Evolutionary conservation across 495 filamentous ascomycete species (phyloP).

Genomic region (Penicillium nucicola): DNA sequence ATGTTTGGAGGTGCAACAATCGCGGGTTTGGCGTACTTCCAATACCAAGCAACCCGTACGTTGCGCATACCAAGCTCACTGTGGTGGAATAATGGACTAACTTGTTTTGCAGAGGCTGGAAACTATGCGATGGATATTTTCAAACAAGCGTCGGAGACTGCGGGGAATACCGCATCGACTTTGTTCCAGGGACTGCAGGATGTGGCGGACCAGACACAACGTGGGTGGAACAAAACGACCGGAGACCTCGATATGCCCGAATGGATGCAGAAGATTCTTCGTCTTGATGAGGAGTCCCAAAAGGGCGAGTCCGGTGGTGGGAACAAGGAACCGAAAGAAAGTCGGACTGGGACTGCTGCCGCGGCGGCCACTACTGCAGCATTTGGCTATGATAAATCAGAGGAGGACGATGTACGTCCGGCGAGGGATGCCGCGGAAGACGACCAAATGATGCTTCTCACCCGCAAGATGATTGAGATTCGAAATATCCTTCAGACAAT

Average conservation of each 20-base stretch:
- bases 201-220: slow-evolving; percentile 72
- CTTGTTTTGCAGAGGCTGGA: slow-evolving; percentile 64
- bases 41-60: slow-evolving; percentile 93
- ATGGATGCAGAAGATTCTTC: slow-evolving; percentile 79
- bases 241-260: slow-evolving; percentile 73
- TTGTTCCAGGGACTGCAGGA: slow-evolving; percentile 67
- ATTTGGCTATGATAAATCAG: slow-evolving; percentile 70
- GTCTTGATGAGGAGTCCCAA: slow-evolving; percentile 49
- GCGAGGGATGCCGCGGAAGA: slow-evolving; percentile 71
- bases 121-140: slow-evolving; percentile 85
- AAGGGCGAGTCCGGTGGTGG: slow-evolving; percentile 42
- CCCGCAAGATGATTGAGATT: slow-evolving; percentile 99
- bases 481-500: slow-evolving; percentile 84
- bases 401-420: slow-evolving; percentile 65
- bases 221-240: slow-evolving; percentile 81
- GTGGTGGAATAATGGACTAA: slow-evolving; percentile 21
- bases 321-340: slow-evolving; percentile 60
- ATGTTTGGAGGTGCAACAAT: slow-evolving; percentile 87
- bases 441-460: slow-evolving; percentile 99
- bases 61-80: slow-evolving; percentile 9
- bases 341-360: slow-evolving; percentile 48
- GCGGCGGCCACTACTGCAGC: slow-evolving; percentile 66
- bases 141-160: slow-evolving; percentile 63
- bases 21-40: slow-evolving; percentile 83
- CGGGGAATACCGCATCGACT: slow-evolving; percentile 59